Evolutionary conservation across 306 rosid genomes (phyloP), one percentile per base, ranked within the genome.

Genomic region (Dalbergia cultrata): DNA sequence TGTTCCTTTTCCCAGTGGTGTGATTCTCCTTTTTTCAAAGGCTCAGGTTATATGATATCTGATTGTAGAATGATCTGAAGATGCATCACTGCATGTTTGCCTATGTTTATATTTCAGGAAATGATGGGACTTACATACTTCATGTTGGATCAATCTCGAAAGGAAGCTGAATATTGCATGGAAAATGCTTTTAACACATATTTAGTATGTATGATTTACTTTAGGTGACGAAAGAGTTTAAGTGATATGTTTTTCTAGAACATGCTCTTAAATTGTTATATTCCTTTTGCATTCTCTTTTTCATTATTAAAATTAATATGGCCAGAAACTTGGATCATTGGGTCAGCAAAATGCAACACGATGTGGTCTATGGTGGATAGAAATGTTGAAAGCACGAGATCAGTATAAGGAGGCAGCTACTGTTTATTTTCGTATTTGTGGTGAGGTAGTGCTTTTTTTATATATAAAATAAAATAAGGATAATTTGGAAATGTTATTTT

Each of bases 101-200:
- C 47, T 67, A 21, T 65, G 58, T 52, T 83, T 17, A 62, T 73
- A 79, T 87, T 86, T 81, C 92, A 96, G 99, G 99, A 96, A 88
- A 92, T 96, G 98, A 92, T 85, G 87, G 99, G 99, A 80, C 99
- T 96, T 86, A 58, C 98, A 9, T 93, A 89, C 86, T 96, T 93
- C 87, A 85, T 96, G 93, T 81, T 83, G 84, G 99, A 93, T 73
- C 99, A 96, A 75, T 93, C 98, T 53, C 92, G 91, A 87, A 96
- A 96, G 89, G 99, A 96, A 83, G 98, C 98, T 26, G 99, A 96
- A 85, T 92, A 88, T 82, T 93, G 98, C 94, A 91, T 96, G 99
- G 99, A 96, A 85, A 93, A 89, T 88, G 98, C 99, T 67, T 90
- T 96, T 79, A 93, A 39, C 88, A 90, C 96, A 83, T 96, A 96